phyloP scores from a whole-genome alignment of 176 grass and related monocot species.

The Ananas comosus region DNA sequence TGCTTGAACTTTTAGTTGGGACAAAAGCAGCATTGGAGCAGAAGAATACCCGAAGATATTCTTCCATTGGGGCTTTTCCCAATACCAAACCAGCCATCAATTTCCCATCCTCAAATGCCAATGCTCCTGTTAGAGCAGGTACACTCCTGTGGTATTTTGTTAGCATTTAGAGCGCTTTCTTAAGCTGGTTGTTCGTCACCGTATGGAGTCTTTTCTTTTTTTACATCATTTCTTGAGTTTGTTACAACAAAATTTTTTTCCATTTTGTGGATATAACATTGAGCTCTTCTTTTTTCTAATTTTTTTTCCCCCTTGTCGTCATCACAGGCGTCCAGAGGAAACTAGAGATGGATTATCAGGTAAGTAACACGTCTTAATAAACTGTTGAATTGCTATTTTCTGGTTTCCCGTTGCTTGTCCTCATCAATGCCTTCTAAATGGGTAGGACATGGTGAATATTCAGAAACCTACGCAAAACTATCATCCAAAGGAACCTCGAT shows the following conservation, averaged over 20 bases:
- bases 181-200: too few relatives aligned
- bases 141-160: neutral
- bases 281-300: neutral
- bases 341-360: constrained; percentile 59
- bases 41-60: constrained; percentile 40
- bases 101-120: constrained; percentile 34
- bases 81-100: constrained; percentile 40
- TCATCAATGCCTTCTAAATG: constrained; percentile 14
- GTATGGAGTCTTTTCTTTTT: too few relatives aligned
- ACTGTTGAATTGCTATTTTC: constrained; percentile 5
- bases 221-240: too few relatives aligned
- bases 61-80: constrained; percentile 32
- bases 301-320: neutral
- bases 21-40: constrained; percentile 56
- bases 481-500: constrained; percentile 42
- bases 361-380: neutral
- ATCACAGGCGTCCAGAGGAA: constrained; percentile 71
- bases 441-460: constrained; percentile 30
- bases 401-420: neutral
- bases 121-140: constrained; percentile 49
- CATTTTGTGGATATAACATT: neutral
- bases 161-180: too few relatives aligned
- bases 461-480: constrained; percentile 30
- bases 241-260: neutral
- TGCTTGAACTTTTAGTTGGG: constrained; percentile 29